Conservation (phyloP, 257 asterid species). For the Euphrasia confusa region DNA sequence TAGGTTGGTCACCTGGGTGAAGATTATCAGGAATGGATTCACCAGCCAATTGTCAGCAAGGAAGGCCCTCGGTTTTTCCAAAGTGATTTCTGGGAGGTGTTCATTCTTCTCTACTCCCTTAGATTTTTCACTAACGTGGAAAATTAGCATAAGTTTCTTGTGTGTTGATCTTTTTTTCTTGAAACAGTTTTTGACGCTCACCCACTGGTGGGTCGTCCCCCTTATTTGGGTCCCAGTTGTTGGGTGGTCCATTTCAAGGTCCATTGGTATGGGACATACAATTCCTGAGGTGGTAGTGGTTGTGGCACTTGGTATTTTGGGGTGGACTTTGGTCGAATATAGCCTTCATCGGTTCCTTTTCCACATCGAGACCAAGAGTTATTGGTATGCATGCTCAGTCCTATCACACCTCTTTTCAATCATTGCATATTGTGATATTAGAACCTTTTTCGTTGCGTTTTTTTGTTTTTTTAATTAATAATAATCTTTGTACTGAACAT, state of each 20-base stretch:
- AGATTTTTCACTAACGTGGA: not conserved
- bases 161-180: conserved; percentile 10
- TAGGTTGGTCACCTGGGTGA: conserved; percentile 97
- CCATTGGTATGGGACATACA: conserved; percentile 44
- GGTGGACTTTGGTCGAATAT: conserved; percentile 78
- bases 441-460: too few species aligned
- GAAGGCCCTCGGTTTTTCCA: conserved; percentile 87
- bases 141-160: not conserved
- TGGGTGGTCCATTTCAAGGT: conserved; percentile 43
- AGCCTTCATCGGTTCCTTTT: conserved; percentile 69
- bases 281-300: conserved; percentile 37
- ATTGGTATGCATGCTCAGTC: conserved; percentile 38
- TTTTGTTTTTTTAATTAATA: too few species aligned
- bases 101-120: not conserved
- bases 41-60: conserved; percentile 81
- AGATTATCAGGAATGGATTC: conserved; percentile 89
- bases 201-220: conserved; percentile 79
- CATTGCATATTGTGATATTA: too few species aligned
- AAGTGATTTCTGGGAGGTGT: conserved; percentile 82
- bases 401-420: too few species aligned
- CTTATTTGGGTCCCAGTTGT: conserved; percentile 81
- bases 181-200: conserved; percentile 68
- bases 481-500: not conserved
- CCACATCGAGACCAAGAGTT: conserved; percentile 59
- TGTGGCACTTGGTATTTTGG: conserved; percentile 43